Evolutionary conservation across 345 rosid genomes (phyloP), one percentile per base, ranked within the genome.

Genomic region (Theobroma cacao): DNA sequence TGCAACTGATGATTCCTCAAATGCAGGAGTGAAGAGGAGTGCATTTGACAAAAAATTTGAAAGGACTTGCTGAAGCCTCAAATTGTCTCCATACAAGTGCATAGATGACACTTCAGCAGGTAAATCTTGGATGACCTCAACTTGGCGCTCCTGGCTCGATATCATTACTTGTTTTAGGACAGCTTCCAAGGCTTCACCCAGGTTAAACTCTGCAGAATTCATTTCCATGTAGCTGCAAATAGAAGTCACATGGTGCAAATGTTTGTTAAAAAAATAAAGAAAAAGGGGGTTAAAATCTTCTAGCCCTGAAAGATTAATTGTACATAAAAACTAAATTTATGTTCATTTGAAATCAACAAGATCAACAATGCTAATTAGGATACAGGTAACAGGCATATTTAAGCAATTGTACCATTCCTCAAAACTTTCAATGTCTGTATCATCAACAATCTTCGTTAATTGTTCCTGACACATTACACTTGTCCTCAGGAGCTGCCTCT

Each of bases 21-120:
- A 76, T 40, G 86, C 85, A 69, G 94, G 90, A 31, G 95, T 81
- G 82, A 94, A 91, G 33, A 86, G 70, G 81, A 92, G 26, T 55
- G 89, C 87, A 80, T 84, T 89, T 66, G 84, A 80, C 72, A 94
- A 80, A 65, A 89, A 90, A 79, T 89, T 90, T 11, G 98, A 81
- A 59, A 94, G 92, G 77, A 90, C 93, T 81, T 92, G 97, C 80
- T 92, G 97, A 80, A 94, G 93, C 87, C 97, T 89, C 83, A 86
- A 41, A 77, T 79, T 74, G 80, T 94, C 97, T 78, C 98, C 97
- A 66, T 89, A 90, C 52, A 94, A 80, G 70, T 77, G 81, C 90
- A 91, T 79, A 71, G 86, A 84, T 6, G 87, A 87, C 43, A 86
- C 38, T 79, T 89, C 94, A 26, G 82, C 80, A 22, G 93, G 93